These are phyloP conservation scores for Syzygium aqueum DNA, from an alignment of 345 rosid species.

Conservation along the genomic window DNA sequence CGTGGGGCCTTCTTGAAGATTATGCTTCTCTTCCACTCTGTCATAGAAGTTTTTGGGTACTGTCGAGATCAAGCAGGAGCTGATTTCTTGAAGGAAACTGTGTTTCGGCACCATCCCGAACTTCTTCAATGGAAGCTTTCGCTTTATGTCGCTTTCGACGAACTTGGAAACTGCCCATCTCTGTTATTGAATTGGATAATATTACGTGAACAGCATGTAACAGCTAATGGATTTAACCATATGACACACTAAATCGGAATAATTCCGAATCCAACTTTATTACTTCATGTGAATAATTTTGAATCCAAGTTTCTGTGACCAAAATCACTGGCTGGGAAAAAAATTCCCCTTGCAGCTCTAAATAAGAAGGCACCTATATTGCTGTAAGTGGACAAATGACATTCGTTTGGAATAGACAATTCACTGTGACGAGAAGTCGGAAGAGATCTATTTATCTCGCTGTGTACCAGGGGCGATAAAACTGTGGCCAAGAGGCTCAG, in stretches of 20 bases:
- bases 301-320: not conserved
- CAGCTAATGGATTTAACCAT: not conserved
- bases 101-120: slow-evolving; percentile 36
- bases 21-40: slow-evolving; percentile 29
- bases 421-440: not conserved
- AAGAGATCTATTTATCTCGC: not conserved
- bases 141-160: slow-evolving; percentile 16
- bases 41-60: slow-evolving; percentile 21
- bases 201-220: not conserved
- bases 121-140: slow-evolving; percentile 19
- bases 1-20: slow-evolving; percentile 23
- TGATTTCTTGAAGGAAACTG: slow-evolving; percentile 15
- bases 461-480: slow-evolving; percentile 27
- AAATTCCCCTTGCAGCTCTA: not conserved
- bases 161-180: slow-evolving; percentile 26
- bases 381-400: not conserved
- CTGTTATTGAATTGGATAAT: not conserved
- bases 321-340: not conserved
- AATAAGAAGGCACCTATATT: not conserved
- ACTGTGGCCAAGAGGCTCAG: slow-evolving; percentile 18
- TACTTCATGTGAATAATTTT: not conserved
- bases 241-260: not conserved
- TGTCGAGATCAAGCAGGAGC: slow-evolving; percentile 11
- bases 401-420: not conserved
- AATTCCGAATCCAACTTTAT: not conserved